Evolutionary conservation across 139 green algal genomes (phyloP).

Genomic region (Cymbomonas tetramitiformis): DNA sequence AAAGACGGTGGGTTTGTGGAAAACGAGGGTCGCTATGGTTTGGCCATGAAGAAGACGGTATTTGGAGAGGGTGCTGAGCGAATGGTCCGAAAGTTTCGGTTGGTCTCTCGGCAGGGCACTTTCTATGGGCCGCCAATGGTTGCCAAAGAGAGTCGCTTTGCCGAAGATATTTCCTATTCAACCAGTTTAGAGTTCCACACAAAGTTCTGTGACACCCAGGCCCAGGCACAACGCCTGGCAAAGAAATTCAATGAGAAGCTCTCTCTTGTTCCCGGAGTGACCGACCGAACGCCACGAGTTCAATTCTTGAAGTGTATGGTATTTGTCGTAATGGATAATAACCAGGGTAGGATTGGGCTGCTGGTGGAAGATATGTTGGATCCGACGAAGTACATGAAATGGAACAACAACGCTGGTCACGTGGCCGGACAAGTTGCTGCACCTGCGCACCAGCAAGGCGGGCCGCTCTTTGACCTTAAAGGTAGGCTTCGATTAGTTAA

Average conservation of each 20-base stretch:
- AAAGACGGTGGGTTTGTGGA: too few species aligned
- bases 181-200: slow-evolving; percentile 14
- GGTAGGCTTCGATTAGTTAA: too few species aligned
- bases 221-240: not conserved
- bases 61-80: slow-evolving; percentile 1
- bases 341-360: not conserved
- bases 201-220: slow-evolving; percentile 23
- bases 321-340: slow-evolving; percentile 7
- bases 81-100: not conserved
- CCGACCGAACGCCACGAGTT: not conserved
- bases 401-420: slow-evolving; percentile 17
- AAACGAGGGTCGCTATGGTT: too few species aligned
- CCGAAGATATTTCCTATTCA: not conserved
- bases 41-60: not conserved
- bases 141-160: slow-evolving; percentile 22
- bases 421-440: too few species aligned
- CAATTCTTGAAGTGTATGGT: slow-evolving; percentile 26
- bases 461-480: too few species aligned
- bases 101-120: not conserved
- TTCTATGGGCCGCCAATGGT: slow-evolving; percentile 21
- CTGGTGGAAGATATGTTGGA: slow-evolving; percentile 31
- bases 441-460: too few species aligned
- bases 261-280: slow-evolving; percentile 7
- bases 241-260: slow-evolving; percentile 2
- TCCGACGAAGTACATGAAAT: slow-evolving; percentile 23